Base-by-base conservation (phyloP, 306 rosid genomes). In the Inga oerstediana region DNA sequence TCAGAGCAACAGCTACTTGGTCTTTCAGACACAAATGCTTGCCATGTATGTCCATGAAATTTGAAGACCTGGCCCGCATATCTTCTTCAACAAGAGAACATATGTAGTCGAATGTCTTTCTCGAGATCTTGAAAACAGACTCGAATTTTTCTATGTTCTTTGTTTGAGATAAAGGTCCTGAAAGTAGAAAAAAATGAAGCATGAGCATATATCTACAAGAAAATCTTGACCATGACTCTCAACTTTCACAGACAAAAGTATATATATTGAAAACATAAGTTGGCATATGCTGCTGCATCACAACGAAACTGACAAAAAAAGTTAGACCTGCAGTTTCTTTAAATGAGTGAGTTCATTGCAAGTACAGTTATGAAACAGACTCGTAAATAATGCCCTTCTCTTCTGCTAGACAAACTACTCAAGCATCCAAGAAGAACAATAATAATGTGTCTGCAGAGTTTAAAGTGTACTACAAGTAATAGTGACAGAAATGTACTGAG, bases 1-100 rank as follows among this genome's bases (percentile, higher is more conserved):
- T 87, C 20, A 95, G 93, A 81, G 98, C 97, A 64, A 95, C 79
- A 37, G 95, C 98, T 56, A 95, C 98, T 85, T 95, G 97, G 73
- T 95, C 98, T 56, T 89, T 88, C 72, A 91, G 13, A 52, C 90
- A 93, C 89, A 95, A 79, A 69, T 80, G 91, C 43, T 82, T 90
- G 10, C 98, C 98, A n/a, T 82, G 72, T 75, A 83, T 11, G 78
- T 72, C 90, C 9, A 77, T 79, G 67, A 61, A 89, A 41, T 89
- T 86, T 35, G 97, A 85, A 41, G 92, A 43, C 87, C 87, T 93
- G 8, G 90, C 88, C 86, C 78, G 80, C 94, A 95, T 85, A 56
- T 85, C 92, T 51, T 91, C 93, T 79, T 87, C 86, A 74, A 95
- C 98, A 37, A 93, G 98, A 48, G 97, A 93, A 80, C 98, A 90